Percentiles rank a stretch among this genome's conserved stretches.
These are phyloP conservation scores for Aschersonia sp. DNA, from an alignment of 2,329 filamentous ascomycete genomes.

Conservation along the genomic window DNA sequence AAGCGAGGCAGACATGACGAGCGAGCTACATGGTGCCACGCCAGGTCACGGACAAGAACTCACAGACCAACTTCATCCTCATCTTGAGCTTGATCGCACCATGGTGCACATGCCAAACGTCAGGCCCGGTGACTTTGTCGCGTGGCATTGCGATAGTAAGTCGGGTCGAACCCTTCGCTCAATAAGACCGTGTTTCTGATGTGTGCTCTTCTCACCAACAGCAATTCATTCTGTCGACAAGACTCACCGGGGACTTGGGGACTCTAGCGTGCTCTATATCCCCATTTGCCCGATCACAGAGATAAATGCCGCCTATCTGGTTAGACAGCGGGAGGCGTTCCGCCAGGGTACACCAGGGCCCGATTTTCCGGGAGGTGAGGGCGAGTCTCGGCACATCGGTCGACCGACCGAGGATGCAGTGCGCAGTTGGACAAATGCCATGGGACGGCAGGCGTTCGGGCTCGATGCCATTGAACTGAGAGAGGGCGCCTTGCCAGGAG, in stretches of 20 bases:
- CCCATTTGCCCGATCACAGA: slow-evolving; percentile 72
- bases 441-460: slow-evolving; percentile 29
- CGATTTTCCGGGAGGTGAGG: slow-evolving; percentile 59
- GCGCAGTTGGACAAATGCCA: slow-evolving; percentile 13
- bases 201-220: slow-evolving; percentile 3
- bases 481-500: slow-evolving; percentile 16
- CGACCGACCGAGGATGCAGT: slow-evolving; percentile 27
- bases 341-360: slow-evolving; percentile 50
- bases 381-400: slow-evolving; percentile 42
- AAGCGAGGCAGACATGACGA: slow-evolving; percentile 27
- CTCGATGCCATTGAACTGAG: slow-evolving; percentile 21
- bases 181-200: not conserved
- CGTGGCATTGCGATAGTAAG: slow-evolving; percentile 67
- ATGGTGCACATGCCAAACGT: slow-evolving; percentile 61
- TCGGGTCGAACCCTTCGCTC: not conserved
- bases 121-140: slow-evolving; percentile 62
- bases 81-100: slow-evolving; percentile 49
- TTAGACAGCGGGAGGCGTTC: slow-evolving; percentile 58
- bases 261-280: slow-evolving; percentile 82
- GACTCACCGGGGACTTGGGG: slow-evolving; percentile 52
- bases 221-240: slow-evolving; percentile 74
- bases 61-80: slow-evolving; percentile 53
- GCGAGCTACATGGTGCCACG: slow-evolving; percentile 56
- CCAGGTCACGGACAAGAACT: slow-evolving; percentile 60
- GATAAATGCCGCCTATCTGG: slow-evolving; percentile 57